Evolutionary conservation across 192 early-diverging fungal genomes (phyloP).

Genomic region (Backusella circina): DNA sequence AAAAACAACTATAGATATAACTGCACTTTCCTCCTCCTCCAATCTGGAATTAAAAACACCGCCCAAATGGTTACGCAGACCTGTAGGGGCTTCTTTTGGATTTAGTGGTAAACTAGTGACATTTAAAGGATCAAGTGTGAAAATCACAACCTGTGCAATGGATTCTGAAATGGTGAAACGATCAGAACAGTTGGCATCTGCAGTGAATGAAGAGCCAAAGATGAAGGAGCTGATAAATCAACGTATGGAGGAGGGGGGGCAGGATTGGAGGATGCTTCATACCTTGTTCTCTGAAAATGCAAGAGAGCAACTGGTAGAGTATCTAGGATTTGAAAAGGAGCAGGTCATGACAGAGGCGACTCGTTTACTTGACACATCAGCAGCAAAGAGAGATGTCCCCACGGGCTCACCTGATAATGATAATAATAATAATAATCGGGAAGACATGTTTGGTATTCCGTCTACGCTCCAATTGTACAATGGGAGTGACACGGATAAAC

Average conservation of each 20-base stretch:
- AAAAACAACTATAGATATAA: neutral
- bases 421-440: too few relatives aligned
- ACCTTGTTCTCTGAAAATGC: neutral
- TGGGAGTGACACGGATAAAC: slow-evolving; percentile 65
- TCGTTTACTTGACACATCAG: neutral
- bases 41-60: slow-evolving; percentile 58
- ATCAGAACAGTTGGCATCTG: neutral
- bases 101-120: slow-evolving; percentile 86
- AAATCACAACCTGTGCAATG: neutral
- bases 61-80: slow-evolving; percentile 90
- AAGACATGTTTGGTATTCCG: slow-evolving; percentile 14
- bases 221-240: neutral
- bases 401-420: slow-evolving; percentile 2
- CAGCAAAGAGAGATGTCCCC: neutral
- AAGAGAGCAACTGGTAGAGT: neutral
- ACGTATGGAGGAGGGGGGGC: neutral
- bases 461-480: slow-evolving; percentile 23
- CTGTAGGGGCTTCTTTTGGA: slow-evolving; percentile 78
- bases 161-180: neutral
- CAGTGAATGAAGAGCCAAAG: neutral
- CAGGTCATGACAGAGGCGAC: slow-evolving; percentile 39
- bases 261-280: neutral
- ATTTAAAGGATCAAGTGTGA: slow-evolving; percentile 47
- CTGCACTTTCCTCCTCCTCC: neutral
- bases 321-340: neutral